phyloP scores from a whole-genome alignment of 2,329 filamentous ascomycete species.

The Herpotrichia juniperi region DNA sequence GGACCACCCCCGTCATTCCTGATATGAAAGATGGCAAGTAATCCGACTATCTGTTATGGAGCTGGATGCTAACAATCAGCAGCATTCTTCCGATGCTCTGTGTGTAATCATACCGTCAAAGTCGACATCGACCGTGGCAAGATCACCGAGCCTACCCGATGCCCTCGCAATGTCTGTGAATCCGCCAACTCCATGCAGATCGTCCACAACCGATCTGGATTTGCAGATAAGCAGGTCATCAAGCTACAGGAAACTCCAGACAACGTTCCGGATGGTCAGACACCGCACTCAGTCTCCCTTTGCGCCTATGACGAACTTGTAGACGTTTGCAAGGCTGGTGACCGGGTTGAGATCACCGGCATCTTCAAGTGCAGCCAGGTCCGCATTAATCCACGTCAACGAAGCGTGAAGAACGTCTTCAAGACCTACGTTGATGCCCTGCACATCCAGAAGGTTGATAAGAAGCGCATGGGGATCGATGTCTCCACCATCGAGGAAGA shows the following conservation, averaged over 20 bases:
- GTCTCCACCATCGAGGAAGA: constrained; percentile 85
- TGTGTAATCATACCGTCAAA: constrained; percentile 88
- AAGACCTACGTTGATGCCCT: constrained; percentile 97
- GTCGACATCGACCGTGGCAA: constrained; percentile 94
- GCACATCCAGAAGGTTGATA: constrained; percentile 96
- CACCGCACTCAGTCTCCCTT: constrained; percentile 93
- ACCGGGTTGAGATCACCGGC: constrained; percentile 92
- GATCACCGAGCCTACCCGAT: constrained; percentile 92
- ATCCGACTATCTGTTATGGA: constrained; percentile 1
- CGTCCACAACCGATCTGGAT: constrained; percentile 91
- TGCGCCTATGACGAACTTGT: constrained; percentile 97
- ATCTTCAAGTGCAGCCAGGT: constrained; percentile 96
- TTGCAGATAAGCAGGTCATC: constrained; percentile 98
- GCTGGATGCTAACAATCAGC: constrained; percentile 16
- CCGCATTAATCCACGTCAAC: constrained; percentile 89
- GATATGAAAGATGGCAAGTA: constrained; percentile 86
- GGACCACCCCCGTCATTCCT: constrained; percentile 93
- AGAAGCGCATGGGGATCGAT: constrained; percentile 91
- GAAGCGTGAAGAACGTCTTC: constrained; percentile 92
- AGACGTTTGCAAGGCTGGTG: constrained; percentile 97
- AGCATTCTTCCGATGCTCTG: constrained; percentile 94
- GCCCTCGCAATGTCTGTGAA: constrained; percentile 80
- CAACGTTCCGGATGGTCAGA: constrained; percentile 92
- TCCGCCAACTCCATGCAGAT: constrained; percentile 98
- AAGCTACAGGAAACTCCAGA: constrained; percentile 98